Percentiles rank a stretch among this genome's conserved stretches.
Evolutionary conservation across 2,329 filamentous ascomycete genomes (phyloP).

Genomic region (Fusarium albidum): DNA sequence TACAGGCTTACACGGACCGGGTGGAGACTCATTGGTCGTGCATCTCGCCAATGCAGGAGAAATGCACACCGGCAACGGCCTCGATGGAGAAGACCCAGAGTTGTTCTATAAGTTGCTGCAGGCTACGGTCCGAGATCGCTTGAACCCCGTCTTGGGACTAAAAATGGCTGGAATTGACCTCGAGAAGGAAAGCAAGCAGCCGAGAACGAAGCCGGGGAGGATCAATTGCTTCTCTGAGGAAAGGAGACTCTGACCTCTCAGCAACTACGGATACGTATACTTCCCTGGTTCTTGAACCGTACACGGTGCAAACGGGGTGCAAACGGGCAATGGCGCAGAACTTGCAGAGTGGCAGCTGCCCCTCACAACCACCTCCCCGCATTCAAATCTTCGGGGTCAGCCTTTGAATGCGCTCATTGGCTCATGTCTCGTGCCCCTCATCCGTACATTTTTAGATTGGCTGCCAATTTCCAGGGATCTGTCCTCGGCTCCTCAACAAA

Average conservation of each 20-base stretch:
- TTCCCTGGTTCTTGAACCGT: no score
- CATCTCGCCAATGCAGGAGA: conserved; percentile 5
- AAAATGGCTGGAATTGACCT: background rate
- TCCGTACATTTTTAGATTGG: conserved; percentile 15
- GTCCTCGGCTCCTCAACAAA: conserved; percentile 32
- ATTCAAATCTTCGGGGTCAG: conserved; percentile 36
- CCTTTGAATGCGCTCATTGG: conserved; percentile 24
- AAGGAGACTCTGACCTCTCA: background rate
- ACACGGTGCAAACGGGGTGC: background rate
- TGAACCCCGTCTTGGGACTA: background rate
- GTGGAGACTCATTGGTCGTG: conserved; percentile 1
- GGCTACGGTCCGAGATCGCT: background rate
- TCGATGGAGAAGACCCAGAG: background rate
- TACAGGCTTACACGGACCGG: background rate
- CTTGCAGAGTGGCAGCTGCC: conserved; percentile 27
- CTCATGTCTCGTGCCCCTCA: conserved; percentile 9
- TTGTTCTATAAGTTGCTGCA: conserved; percentile 2
- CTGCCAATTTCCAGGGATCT: conserved; percentile 17
- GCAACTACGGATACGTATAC: no score
- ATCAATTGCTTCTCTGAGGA: background rate
- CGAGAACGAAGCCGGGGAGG: background rate
- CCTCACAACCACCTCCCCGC: conserved; percentile 35
- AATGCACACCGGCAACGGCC: conserved; percentile 8
- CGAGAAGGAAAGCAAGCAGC: no score
- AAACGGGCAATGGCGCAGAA: conserved; percentile 6